Evolutionary conservation across 192 early-diverging fungal genomes (phyloP), one percentile per base, ranked within the genome.

Genomic region (Chytriomyces hyalinus): DNA sequence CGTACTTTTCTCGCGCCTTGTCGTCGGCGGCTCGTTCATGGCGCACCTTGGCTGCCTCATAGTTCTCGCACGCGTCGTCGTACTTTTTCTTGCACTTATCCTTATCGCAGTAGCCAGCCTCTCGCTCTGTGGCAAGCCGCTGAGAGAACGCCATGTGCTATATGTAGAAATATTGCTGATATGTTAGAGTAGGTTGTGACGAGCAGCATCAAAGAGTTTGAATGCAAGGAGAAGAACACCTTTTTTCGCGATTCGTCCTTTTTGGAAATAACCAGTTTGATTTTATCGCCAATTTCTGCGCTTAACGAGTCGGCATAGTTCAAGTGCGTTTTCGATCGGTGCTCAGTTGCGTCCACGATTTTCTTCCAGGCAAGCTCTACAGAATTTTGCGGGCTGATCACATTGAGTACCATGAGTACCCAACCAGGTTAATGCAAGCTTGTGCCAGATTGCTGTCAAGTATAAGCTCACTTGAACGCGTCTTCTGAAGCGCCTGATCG

Each of bases 231-330:
- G 1, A 36, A 44, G 20, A 26, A 53, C 78, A 91, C 92, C 86
- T 91, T 93, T 78, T 92, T 93, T 46, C 87, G 62, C 0, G 90
- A 81, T 47, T 94, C 90, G 49, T 94, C 92, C 66, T 90, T 89
- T 74, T 89, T 89, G 4, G 70, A 59, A 9, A 79, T 70, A 2
- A 91, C 44, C 10, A 73, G 68, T 78, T 92, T 93, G 6, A 92
- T 70, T 44, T 77, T 78, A 49, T 94, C 92, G 6, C 82, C 61
- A 24, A 92, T 78, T 15, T 53, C 66, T 10, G 78, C 75, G 53
- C 80, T 82, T 20, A 94, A 64, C 9, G 83, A 79, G 6, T 94
- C 91, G 17, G 88, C 75, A 13, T 87, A 82, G 44, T 78, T 62
- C 28, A 80, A 62, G 44, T 91, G 87, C 13, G 82, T 78, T 63